Base-by-base conservation (phyloP, 768 basidiomycete genomes). In the Rhodotorula paludigena region DNA sequence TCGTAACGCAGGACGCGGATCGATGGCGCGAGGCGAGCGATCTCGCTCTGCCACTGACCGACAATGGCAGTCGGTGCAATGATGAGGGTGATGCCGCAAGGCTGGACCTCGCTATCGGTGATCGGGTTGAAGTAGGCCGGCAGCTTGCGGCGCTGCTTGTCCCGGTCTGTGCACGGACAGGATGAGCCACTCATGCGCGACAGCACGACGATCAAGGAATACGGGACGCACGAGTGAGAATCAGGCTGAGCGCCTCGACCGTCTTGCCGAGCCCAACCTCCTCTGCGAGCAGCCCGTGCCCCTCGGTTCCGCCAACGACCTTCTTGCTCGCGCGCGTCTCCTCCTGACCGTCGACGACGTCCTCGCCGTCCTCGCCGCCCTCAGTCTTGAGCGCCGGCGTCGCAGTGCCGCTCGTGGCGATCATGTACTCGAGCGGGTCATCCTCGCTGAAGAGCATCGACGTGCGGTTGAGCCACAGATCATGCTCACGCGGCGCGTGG, bases 261-360 rank as follows among this genome's bases (percentile, higher is more conserved):
- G 81, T 81, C 67, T 81, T 81, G 25, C 81, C 81, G 41, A 81
- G 77, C 74, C 80, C 80, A 77, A 81, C 80, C 68, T 81, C 80
- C 41, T 81, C 80, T 28, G 77, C 77, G 2, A 80, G 64, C 75
- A 81, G 73, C 0, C 78, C 77, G 0, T 78, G 77, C 1, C 75
- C 72, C 33, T 59, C 52, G 2, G 18, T 4, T 74, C 68, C n/a
- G 45, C 54, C 18, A 63, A 66, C 30, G 71, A 41, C 64, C 35
- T 36, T 54, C 32, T 39, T 32, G 57, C 75, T 73, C 45, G 75
- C 21, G 32, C 42, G 28, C 53, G n/a, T 25, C 20, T 45, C 49
- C 20, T 64, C 49, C 1, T 57, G 71, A 35, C 63, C 62, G 2
- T n/a, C 64, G 48, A 60, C 72, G 20, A 33, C 55, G 59, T 64